Base-by-base conservation (phyloP, 208 protist species). In the Acanthamoeba sp. region DNA sequence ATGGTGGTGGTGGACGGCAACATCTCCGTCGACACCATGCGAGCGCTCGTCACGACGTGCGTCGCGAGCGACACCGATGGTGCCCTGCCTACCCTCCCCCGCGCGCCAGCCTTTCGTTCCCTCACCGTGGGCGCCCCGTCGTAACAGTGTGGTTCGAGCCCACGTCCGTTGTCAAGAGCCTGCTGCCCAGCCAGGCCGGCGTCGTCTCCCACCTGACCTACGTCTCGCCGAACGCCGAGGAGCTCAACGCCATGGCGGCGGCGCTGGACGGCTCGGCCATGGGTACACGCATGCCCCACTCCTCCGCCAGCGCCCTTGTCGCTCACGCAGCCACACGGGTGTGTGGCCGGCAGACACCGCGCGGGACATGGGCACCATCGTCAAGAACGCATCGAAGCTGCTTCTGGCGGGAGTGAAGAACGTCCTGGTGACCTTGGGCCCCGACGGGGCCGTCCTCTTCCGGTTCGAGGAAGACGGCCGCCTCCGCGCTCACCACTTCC, bases 241-340 rank as follows among this genome's bases (percentile, higher is more conserved):
- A 85, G 40, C 76, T 85, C 38, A 85, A 85, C 76, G 76, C 76
- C 27, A 85, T 85, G 76, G 76, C 76, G 12, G 76, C 76, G 27
- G 76, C 38, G 24, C 45, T 85, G 1, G 76, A 85, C 42, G 42
- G 42, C 40, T 85, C 76, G 9, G 76, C 40, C n/a, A 29, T 24
- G 20, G 76, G 76, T 57, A 57, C 76, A 3, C 16, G 18, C 27
- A 48, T 40, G 34, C 69, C 29, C 34, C 6, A 42, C 9, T 14
- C 5, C 32, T 5, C 10, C 40, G 36, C 5, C 59, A 5, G 16
- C 24, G 59, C 10, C n/a, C n/a, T 27, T 66, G 4, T 66, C 59
- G 4, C 20, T 32, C 7, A 66, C 52, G 10, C 10, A 10, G 10
- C 52, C 20, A 20, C 52, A 59, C 52, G n/a, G n/a, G n/a, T n/a